Percentiles rank a stretch among this genome's conserved stretches.
phyloP scores from a whole-genome alignment of 192 early-diverging fungal species.

The Phlyctochytrium arcticum region DNA sequence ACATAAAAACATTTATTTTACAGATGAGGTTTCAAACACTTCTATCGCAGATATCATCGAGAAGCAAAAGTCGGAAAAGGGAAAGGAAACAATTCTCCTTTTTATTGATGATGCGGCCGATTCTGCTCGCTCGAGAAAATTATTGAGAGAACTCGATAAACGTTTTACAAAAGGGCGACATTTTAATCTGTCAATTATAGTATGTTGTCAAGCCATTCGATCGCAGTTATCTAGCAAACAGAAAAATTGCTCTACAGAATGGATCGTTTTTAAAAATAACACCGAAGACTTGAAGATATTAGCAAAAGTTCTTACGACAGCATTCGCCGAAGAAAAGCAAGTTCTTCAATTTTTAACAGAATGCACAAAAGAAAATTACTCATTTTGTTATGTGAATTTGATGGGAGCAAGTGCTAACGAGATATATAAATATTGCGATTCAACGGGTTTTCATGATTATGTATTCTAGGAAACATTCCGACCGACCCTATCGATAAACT shows the following conservation, averaged over 20 bases:
- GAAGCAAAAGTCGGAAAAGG: too few relatives aligned
- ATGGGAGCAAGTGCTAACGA: too few relatives aligned
- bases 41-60: constrained; percentile 4
- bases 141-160: constrained; percentile 10
- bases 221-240: constrained; percentile 7
- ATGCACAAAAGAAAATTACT: too few relatives aligned
- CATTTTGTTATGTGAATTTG: too few relatives aligned
- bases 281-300: constrained; percentile 11
- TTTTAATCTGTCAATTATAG: background rate
- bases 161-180: too few relatives aligned
- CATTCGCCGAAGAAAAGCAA: background rate
- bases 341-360: too few relatives aligned
- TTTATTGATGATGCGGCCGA: constrained; percentile 15
- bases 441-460: too few relatives aligned
- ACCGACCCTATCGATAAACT: background rate
- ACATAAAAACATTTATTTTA: constrained; percentile 22
- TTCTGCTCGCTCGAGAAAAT: constrained; percentile 2
- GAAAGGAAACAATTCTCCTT: constrained; percentile 7
- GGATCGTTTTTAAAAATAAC: constrained; percentile 10
- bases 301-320: background rate
- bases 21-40: constrained; percentile 8
- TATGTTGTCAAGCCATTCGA: constrained; percentile 1
- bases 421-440: too few relatives aligned
- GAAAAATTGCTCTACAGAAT: too few relatives aligned
- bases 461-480: too few relatives aligned